Conservation (phyloP, 2,329 filamentous ascomycete genomes). For the Kalmusia sp. region DNA sequence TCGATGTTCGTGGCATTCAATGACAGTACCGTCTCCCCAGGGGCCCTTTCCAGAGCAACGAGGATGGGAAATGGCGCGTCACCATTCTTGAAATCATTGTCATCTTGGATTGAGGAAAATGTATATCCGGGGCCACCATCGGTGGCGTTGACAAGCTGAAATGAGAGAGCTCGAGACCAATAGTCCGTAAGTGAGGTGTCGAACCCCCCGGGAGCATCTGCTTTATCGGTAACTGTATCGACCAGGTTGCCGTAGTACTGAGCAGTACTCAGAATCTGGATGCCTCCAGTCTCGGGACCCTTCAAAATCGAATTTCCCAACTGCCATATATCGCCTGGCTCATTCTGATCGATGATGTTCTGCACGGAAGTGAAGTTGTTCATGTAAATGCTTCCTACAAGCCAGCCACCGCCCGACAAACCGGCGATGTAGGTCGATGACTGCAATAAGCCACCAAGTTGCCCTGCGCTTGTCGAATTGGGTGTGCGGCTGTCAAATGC, state of each 20-base stretch:
- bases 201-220: constrained; percentile 67
- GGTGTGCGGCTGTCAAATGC: constrained; percentile 79
- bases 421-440: constrained; percentile 81
- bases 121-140: constrained; percentile 76
- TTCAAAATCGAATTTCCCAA: constrained; percentile 68
- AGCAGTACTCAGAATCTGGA: constrained; percentile 62
- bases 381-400: constrained; percentile 79
- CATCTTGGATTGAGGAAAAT: constrained; percentile 77
- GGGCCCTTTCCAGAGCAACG: constrained; percentile 71
- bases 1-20: constrained; percentile 79
- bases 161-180: constrained; percentile 85
- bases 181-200: constrained; percentile 81
- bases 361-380: constrained; percentile 79
- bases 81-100: constrained; percentile 67
- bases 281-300: constrained; percentile 59
- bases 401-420: constrained; percentile 83
- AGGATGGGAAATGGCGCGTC: constrained; percentile 76
- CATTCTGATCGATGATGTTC: constrained; percentile 57
- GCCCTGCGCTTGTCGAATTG: constrained; percentile 66
- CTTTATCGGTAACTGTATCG: constrained; percentile 66
- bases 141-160: constrained; percentile 79
- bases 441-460: constrained; percentile 82
- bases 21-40: constrained; percentile 67
- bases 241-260: constrained; percentile 69
- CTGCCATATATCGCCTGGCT: constrained; percentile 64